Percentiles rank a stretch among this genome's conserved stretches.
These are phyloP conservation scores for Trichoderma koningii DNA, from an alignment of 2,329 filamentous ascomycete species.

Conservation along the genomic window DNA sequence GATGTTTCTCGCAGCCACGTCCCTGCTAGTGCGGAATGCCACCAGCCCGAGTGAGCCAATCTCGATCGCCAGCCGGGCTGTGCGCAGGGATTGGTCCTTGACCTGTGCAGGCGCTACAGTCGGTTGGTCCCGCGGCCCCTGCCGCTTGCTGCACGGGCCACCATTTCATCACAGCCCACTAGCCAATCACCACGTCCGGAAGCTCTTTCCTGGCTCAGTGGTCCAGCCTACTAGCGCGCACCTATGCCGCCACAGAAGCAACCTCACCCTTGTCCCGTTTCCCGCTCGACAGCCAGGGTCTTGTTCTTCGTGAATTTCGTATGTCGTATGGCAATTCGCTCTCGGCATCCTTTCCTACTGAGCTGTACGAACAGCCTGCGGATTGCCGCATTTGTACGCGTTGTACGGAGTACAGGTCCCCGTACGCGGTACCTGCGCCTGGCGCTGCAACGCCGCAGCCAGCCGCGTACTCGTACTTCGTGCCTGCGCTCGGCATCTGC, in stretches of 20 bases:
- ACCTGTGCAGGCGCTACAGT: conserved; percentile 42
- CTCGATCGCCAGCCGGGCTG: conserved; percentile 41
- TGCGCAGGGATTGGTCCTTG: conserved; percentile 34
- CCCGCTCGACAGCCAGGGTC: background rate
- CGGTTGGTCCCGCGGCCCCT: conserved; percentile 52
- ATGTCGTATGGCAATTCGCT: background rate
- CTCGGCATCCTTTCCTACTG: background rate
- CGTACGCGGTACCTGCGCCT: conserved; percentile 7
- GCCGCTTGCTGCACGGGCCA: conserved; percentile 48
- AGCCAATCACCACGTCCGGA: conserved; percentile 42
- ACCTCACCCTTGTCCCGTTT: conserved; percentile 17
- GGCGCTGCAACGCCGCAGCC: background rate
- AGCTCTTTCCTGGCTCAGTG: conserved; percentile 9
- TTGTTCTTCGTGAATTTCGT: background rate
- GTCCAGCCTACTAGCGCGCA: conserved; percentile 22
- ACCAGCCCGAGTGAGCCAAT: conserved; percentile 45
- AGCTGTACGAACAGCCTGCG: background rate
- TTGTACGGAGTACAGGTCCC: too few relatives aligned
- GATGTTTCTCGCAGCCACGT: background rate
- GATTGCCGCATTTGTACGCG: background rate
- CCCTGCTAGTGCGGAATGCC: conserved; percentile 18
- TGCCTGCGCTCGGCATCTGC: conserved; percentile 7
- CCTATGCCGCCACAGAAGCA: conserved; percentile 28
- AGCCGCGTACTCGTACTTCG: conserved; percentile 13
- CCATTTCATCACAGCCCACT: conserved; percentile 46